Base-by-base conservation (phyloP, 2,329 filamentous ascomycete species). In the Penicillium italicum region DNA sequence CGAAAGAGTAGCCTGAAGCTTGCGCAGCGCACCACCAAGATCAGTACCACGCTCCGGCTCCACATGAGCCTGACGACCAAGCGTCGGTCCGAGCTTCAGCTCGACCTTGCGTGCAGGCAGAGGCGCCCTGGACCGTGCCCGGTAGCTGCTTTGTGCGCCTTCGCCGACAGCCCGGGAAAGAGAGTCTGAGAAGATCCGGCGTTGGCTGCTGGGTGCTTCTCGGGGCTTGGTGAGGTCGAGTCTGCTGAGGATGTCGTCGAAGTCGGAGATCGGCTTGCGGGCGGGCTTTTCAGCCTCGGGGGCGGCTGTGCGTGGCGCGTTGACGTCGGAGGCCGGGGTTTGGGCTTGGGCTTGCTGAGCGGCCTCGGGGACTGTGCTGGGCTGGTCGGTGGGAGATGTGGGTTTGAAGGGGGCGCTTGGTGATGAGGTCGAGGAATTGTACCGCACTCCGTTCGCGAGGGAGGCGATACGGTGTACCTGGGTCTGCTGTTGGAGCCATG, bases 21-120 rank as follows among this genome's bases (percentile, higher is more conserved):
- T 55, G 16, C 69, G 64, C 53, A 74, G 55, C 30, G 72, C 67
- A 46, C 52, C 22, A 0, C 63, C 57, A 40, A 73, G 57, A 59
- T 74, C 70, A 11, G 62, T 38, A 2, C 72, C 72, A 24, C 57
- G 59, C 49, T 71, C 71, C 10, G 71, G 69, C 57, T 72, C 67
- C 38, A 75, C 71, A 6, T 65, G 51, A 14, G 70, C 62, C 60
- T 73, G 68, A 1, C 72, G 71, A 22, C 72, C 72, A 24, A 75
- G 67, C 31, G 64, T 64, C n/a, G 72, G 69, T 4, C 71, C 71
- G 24, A 74, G 64, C 61, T 74, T 74, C 44, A 73, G 53, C 38
- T 72, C 67, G 20, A 69, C 56, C 48, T 64, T 67, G n/a, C 64
- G 67, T 31, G 56, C 30, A 6, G 65, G 62, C 3, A 53, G 53